Conservation (phyloP, 805 yeast genomes). For the Candida gorgasii region DNA sequence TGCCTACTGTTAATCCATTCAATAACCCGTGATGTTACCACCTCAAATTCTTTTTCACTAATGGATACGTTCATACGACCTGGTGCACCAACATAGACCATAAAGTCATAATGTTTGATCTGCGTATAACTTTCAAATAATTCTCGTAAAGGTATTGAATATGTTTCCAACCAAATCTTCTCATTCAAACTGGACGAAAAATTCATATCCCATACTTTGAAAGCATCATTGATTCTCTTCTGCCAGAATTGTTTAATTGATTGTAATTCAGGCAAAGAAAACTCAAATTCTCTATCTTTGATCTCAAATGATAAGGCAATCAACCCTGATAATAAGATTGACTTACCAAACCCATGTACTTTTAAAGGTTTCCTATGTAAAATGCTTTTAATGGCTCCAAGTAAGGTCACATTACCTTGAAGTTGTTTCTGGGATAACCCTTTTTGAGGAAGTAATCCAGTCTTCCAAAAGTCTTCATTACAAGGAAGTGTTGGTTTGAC, state of each 20-base stretch:
- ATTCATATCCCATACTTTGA: constrained; percentile 15
- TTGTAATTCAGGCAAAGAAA: constrained; percentile 21
- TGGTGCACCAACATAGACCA: constrained; percentile 30
- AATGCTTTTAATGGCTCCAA: constrained; percentile 21
- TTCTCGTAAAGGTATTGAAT: constrained; percentile 20
- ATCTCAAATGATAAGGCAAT: constrained; percentile 20
- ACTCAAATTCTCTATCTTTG: constrained; percentile 21
- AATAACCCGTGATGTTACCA: constrained; percentile 48
- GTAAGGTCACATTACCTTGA: constrained; percentile 19
- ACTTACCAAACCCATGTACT: constrained; percentile 21
- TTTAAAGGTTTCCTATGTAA: constrained; percentile 20
- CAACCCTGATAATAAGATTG: constrained; percentile 20
- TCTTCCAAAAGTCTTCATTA: constrained; percentile 25
- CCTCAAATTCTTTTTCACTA: constrained; percentile 39
- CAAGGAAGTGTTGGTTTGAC: constrained; percentile 26
- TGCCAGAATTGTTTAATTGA: constrained; percentile 15
- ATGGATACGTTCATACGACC: constrained; percentile 45
- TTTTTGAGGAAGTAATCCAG: constrained; percentile 15
- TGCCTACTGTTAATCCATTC: constrained; percentile 50
- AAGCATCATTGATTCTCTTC: constrained; percentile 13
- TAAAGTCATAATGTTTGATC: constrained; percentile 27
- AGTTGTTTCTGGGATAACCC: constrained; percentile 7
- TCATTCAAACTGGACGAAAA: constrained; percentile 15
- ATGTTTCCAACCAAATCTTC: constrained; percentile 20
- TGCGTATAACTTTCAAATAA: constrained; percentile 24